Base-by-base conservation (phyloP, 768 basidiomycete species). In the Suillus bovinus region DNA sequence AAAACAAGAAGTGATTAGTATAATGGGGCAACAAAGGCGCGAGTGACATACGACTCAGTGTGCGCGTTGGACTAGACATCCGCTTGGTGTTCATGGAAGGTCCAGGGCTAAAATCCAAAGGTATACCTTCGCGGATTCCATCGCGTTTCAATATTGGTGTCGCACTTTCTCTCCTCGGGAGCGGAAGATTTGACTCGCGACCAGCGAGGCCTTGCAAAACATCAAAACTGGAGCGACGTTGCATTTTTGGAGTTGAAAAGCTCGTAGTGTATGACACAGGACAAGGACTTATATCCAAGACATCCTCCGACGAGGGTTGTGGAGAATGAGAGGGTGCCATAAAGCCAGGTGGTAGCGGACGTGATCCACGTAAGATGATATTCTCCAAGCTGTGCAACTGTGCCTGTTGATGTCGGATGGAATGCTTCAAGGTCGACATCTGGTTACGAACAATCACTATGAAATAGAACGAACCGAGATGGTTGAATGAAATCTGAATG, bases 391-490 rank as follows among this genome's bases (percentile, higher is more conserved):
- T 80, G 67, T 87, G 83, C 39, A 92, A 74, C 68, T 93, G 90
- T 22, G 91, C 91, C 78, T 92, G 90, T 70, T 93, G 89, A 68
- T 93, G 91, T 64, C 91, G 79, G 68, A 93, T 93, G 71, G 82
- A 85, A 72, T 93, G 91, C 76, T 89, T 92, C 70, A 93, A 77
- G 44, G 86, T 87, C 67, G 90, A 91, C 76, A 93, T 87, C 63
- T 93, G 91, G 68, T 85, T 87, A 61, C 91, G 85, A 59, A 92
- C 80, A 64, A 86, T 83, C 70, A 92, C 91, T 93, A 31, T 7
- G 64, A 64, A 71, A 69, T 46, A 63, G 63, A 69, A 68, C 65
- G 71, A 71, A 74, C 69, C 68, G 60, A 61, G 57, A 67, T 49
- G 58, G 61, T 63, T 65, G 63, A 67, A 67, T 55, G 42, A 55